Evolutionary conservation across 208 protist genomes (phyloP).

Genomic region (Phytomonas sp.): DNA sequence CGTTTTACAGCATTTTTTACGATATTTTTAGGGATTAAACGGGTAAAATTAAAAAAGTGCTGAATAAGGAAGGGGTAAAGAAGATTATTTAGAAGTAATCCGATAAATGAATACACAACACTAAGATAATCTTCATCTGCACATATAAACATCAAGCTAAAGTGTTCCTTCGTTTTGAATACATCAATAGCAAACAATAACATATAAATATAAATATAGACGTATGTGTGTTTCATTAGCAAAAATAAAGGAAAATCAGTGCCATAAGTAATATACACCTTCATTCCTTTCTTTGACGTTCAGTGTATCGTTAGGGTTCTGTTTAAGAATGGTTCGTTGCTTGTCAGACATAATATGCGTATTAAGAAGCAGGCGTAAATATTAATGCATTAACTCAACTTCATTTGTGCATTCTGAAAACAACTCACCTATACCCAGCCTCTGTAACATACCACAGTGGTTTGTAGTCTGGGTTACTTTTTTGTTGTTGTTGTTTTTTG

Average conservation of each 20-base stretch:
- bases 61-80: background rate
- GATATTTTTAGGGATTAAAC: background rate
- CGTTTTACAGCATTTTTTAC: slow-evolving; percentile 5
- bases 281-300: background rate
- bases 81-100: background rate
- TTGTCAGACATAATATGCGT: background rate
- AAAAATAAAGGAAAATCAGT: background rate
- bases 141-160: background rate
- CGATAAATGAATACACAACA: background rate
- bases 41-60: slow-evolving; percentile 3
- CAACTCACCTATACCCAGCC: background rate
- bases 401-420: background rate
- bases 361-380: background rate
- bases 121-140: background rate
- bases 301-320: background rate
- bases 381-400: background rate
- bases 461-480: background rate
- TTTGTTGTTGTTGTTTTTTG: background rate
- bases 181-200: background rate
- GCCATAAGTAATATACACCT: background rate
- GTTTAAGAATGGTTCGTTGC: background rate
- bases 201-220: background rate
- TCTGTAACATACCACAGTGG: background rate
- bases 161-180: background rate
- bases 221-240: background rate